Conservation (phyloP, 2,329 filamentous ascomycete genomes). For the Aureobasidium sp. region DNA sequence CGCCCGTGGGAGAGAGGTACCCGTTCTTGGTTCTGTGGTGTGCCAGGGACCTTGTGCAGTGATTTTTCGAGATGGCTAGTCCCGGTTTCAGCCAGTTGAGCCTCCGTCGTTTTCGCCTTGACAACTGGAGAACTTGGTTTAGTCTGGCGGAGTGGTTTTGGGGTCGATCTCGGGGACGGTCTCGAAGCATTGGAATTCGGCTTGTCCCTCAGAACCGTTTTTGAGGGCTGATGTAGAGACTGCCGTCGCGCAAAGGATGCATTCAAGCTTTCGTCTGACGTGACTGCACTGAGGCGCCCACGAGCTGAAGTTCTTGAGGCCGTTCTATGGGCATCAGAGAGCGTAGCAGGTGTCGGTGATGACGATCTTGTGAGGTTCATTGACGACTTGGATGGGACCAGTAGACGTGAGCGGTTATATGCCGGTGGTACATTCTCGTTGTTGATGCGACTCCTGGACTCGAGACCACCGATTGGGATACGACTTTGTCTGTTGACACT, state of each 20-base stretch:
- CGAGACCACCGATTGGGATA: not conserved
- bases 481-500: conserved; percentile 16
- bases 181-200: not conserved
- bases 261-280: conserved; percentile 1
- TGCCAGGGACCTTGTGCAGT: not conserved
- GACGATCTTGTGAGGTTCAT: conserved; percentile 16
- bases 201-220: not conserved
- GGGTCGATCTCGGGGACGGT: not conserved
- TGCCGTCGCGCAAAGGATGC: not conserved
- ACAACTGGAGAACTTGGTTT: not conserved
- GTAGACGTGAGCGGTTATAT: conserved; percentile 15
- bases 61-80: not conserved
- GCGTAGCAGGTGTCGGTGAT: conserved; percentile 2
- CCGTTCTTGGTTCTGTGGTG: conserved; percentile 22
- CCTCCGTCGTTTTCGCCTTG: not conserved
- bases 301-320: not conserved
- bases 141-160: not conserved
- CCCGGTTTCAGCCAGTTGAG: not conserved
- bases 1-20: conserved; percentile 22
- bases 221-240: not conserved
- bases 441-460: conserved; percentile 11
- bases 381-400: conserved; percentile 22
- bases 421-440: conserved; percentile 16
- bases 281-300: not conserved
- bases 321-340: not conserved